Conservation (phyloP, 352 stramenopile genomes). For the Chrysophaeum taylorii region DNA sequence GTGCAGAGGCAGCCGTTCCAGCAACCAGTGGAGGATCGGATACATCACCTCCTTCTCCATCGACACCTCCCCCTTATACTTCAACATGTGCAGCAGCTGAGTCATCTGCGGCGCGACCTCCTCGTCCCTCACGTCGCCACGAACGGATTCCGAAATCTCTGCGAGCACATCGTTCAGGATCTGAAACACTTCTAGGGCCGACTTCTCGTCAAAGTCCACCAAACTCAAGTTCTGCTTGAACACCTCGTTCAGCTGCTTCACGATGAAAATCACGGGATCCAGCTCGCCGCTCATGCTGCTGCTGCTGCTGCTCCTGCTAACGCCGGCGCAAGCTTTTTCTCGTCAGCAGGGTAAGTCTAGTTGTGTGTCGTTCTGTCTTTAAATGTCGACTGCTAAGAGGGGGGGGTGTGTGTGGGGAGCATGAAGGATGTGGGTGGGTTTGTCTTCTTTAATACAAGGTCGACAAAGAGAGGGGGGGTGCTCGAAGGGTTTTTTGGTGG, state of each 20-base stretch:
- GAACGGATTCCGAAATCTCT: constrained; percentile 58
- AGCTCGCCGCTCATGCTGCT: no score
- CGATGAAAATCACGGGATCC: constrained; percentile 52
- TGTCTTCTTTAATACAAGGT: no score
- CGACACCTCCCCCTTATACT: constrained; percentile 74
- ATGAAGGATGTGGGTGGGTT: no score
- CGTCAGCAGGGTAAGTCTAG: no score
- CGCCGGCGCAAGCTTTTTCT: no score
- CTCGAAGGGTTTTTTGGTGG: no score
- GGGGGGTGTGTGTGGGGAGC: no score
- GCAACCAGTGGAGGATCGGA: constrained; percentile 75
- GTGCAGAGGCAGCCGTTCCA: constrained; percentile 66
- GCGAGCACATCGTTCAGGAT: constrained; percentile 79
- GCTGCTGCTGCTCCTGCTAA: no score
- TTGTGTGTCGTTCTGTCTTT: no score
- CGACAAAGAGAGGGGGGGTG: no score
- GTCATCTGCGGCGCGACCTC: constrained; percentile 43
- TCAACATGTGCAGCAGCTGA: constrained; percentile 80
- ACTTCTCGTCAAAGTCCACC: constrained; percentile 85
- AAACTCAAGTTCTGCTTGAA: constrained; percentile 73
- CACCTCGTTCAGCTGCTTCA: constrained; percentile 79
- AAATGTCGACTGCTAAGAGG: no score
- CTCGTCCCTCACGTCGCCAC: constrained; percentile 24
- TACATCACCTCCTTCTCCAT: constrained; percentile 76
- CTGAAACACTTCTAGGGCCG: constrained; percentile 72